Conservation (phyloP, 805 yeast species). For the Zygosaccharomyces rouxii region DNA sequence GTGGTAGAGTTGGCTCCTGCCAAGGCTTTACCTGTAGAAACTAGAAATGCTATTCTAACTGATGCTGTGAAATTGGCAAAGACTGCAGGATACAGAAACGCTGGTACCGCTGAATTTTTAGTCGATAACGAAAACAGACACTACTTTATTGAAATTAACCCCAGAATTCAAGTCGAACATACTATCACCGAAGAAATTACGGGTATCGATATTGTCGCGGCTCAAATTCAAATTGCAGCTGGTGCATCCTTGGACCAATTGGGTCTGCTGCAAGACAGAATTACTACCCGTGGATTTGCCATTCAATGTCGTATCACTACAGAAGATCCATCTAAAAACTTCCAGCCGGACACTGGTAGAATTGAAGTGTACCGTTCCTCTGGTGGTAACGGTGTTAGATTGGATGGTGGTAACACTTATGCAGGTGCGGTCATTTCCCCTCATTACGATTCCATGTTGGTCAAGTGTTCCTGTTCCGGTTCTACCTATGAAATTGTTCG, state of each 20-base stretch:
- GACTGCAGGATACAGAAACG: constrained; percentile 86
- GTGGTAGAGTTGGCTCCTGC: constrained; percentile 99
- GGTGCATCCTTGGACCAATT: constrained; percentile 92
- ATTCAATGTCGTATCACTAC: constrained; percentile 99
- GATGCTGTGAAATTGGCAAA: constrained; percentile 93
- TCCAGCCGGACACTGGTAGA: constrained; percentile 98
- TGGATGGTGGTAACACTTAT: constrained; percentile 98
- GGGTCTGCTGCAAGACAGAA: constrained; percentile 89
- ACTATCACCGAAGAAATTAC: constrained; percentile 98
- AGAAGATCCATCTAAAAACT: constrained; percentile 93
- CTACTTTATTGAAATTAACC: constrained; percentile 96
- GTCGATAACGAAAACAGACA: constrained; percentile 93
- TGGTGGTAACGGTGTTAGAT: constrained; percentile 98
- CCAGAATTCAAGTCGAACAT: constrained; percentile 97
- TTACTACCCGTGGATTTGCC: constrained; percentile 95
- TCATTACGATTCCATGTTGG: constrained; percentile 97
- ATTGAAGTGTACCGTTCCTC: constrained; percentile 97
- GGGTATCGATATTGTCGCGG: constrained; percentile 96
- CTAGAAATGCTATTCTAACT: constrained; percentile 85
- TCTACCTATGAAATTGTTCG: constrained; percentile 95
- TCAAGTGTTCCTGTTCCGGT: constrained; percentile 95
- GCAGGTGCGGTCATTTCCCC: constrained; percentile 97
- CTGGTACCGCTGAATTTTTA: constrained; percentile 97
- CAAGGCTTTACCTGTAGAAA: constrained; percentile 72
- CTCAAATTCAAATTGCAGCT: constrained; percentile 97